Conservation (phyloP, 495 filamentous ascomycete species). For the Daldinia grandis region DNA sequence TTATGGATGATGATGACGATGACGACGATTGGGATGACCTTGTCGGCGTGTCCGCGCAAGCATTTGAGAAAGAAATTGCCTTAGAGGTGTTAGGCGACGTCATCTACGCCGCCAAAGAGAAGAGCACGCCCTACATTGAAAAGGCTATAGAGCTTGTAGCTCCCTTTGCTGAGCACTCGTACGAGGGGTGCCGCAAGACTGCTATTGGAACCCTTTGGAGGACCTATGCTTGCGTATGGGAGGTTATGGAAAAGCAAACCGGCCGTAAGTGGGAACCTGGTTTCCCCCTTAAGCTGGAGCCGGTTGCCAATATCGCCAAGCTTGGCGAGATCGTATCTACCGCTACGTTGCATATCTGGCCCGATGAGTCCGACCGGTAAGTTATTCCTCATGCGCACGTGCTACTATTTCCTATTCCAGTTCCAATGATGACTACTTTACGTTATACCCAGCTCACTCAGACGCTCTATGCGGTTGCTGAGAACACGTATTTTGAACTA, state of each 20-base stretch:
- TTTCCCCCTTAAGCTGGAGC: constrained; percentile 80
- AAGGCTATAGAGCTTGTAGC: constrained; percentile 85
- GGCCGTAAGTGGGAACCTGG: constrained; percentile 88
- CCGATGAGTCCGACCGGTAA: constrained; percentile 91
- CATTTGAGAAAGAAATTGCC: constrained; percentile 96
- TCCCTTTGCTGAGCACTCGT: constrained; percentile 82
- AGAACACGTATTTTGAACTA: constrained; percentile 74
- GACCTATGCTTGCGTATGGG: constrained; percentile 90
- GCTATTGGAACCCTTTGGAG: constrained; percentile 91
- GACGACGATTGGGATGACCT: constrained; percentile 87
- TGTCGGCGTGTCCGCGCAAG: constrained; percentile 79
- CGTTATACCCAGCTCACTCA: constrained; percentile 99
- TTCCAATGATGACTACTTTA: constrained; percentile 82
- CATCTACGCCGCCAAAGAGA: constrained; percentile 78
- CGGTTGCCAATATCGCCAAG: constrained; percentile 78
- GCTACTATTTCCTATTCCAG: constrained; percentile 17
- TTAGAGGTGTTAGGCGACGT: constrained; percentile 94
- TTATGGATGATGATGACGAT: constrained; percentile 72
- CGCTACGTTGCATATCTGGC: constrained; percentile 84
- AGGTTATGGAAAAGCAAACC: constrained; percentile 79
- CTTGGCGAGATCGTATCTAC: constrained; percentile 87
- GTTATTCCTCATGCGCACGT: constrained; percentile 48
- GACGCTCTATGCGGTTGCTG: constrained; percentile 88
- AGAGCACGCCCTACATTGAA: constrained; percentile 72
- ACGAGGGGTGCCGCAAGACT: constrained; percentile 92